Conservation (phyloP, 225 moss, liverwort and hornwort species). For the Marchantia polymorpha region DNA sequence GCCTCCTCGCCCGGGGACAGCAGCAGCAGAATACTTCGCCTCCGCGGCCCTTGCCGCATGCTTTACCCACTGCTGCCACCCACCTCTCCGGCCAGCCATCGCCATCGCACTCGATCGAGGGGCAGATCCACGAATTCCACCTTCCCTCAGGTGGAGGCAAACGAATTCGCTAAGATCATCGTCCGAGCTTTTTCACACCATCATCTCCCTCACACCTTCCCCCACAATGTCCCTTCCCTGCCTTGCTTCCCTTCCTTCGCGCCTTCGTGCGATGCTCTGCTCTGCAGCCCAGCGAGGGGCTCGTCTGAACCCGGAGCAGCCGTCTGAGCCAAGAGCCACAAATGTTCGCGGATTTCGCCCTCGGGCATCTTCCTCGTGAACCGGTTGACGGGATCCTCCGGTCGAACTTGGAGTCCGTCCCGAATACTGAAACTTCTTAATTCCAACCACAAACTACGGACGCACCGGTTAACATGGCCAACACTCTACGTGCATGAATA, state of each 20-base stretch:
- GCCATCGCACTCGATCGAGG: background rate
- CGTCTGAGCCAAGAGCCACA: too few relatives aligned
- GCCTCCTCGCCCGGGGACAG: background rate
- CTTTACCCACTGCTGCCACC: constrained; percentile 12
- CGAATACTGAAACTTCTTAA: too few relatives aligned
- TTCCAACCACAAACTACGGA: too few relatives aligned
- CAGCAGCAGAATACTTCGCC: background rate
- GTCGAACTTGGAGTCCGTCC: too few relatives aligned
- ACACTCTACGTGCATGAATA: too few relatives aligned
- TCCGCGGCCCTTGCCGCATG: background rate
- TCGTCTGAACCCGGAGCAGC: too few relatives aligned
- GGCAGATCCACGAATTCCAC: background rate
- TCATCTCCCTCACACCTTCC: too few relatives aligned
- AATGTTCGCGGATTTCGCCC: too few relatives aligned
- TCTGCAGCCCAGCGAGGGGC: too few relatives aligned
- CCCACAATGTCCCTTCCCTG: background rate
- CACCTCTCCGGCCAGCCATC: background rate
- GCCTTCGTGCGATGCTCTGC: background rate
- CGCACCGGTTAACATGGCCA: too few relatives aligned
- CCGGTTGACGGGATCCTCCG: too few relatives aligned
- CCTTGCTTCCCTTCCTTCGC: background rate
- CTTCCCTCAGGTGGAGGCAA: background rate
- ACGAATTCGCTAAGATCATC: background rate
- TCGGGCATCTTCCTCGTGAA: too few relatives aligned
- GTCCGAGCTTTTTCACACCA: background rate